Conservation (phyloP, 2,329 filamentous ascomycete species). For the Aspergillus fumigatus region DNA sequence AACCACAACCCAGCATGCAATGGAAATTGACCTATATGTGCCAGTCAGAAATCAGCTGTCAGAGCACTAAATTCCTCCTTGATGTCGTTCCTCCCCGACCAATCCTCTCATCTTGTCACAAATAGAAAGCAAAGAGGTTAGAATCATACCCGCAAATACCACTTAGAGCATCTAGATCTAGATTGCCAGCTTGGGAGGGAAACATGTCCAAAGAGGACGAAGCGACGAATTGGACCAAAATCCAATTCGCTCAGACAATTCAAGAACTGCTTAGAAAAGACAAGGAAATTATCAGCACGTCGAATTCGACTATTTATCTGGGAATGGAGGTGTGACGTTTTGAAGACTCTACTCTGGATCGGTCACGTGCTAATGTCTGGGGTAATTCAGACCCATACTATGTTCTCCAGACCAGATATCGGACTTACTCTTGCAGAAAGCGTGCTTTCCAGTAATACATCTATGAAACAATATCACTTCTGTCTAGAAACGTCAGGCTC, state of each 20-base stretch:
- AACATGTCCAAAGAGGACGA: conserved; percentile 25
- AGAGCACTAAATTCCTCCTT: background rate
- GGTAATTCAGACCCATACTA: conserved; percentile 1
- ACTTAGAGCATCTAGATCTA: conserved; percentile 86
- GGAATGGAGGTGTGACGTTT: conserved; percentile 1
- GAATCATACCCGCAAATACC: conserved; percentile 74
- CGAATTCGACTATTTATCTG: background rate
- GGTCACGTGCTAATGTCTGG: conserved; percentile 8
- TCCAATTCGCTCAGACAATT: background rate
- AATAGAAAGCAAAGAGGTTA: conserved; percentile 1
- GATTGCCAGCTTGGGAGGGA: conserved; percentile 47
- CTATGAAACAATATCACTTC: no score
- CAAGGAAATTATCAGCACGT: background rate
- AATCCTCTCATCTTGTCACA: background rate
- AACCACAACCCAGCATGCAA: conserved; percentile 96
- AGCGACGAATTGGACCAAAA: conserved; percentile 3
- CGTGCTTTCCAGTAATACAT: no score
- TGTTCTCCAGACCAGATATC: background rate
- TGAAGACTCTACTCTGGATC: conserved; percentile 5
- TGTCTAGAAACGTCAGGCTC: no score
- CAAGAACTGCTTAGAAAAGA: background rate
- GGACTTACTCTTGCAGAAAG: background rate
- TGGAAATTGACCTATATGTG: conserved; percentile 72
- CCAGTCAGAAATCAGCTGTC: conserved; percentile 2
- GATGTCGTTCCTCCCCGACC: background rate